A percentile compares a stretch with the other conserved stretches of the same genome.
These are phyloP conservation scores for Claviceps spartinae DNA, from an alignment of 2,329 filamentous ascomycete genomes.

Conservation along the genomic window DNA sequence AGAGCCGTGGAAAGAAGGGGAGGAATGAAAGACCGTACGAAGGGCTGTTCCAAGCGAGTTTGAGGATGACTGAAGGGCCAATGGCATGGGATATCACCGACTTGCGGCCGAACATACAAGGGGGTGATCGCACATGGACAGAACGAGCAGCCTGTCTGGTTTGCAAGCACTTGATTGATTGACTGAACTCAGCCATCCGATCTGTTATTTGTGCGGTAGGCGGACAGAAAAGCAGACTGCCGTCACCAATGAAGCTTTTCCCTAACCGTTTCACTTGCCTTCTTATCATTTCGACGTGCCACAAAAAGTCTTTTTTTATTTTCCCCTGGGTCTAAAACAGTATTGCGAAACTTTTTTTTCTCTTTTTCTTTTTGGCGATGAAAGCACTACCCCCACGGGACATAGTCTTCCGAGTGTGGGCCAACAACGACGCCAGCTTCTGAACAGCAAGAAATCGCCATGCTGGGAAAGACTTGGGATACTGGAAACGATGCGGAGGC, in stretches of 20 bases:
- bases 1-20: constrained; percentile 25
- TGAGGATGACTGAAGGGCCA: constrained; percentile 33
- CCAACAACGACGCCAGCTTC: too few species aligned
- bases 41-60: constrained; percentile 35
- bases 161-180: constrained; percentile 35
- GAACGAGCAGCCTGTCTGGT: constrained; percentile 36
- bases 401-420: too few species aligned
- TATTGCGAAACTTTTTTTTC: neutral
- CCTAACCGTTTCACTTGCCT: neutral
- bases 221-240: neutral
- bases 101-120: constrained; percentile 31
- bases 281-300: neutral
- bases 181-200: constrained; percentile 13
- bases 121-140: constrained; percentile 39
- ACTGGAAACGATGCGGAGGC: neutral
- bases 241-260: neutral
- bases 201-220: neutral
- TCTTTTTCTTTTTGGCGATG: neutral
- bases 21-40: constrained; percentile 32
- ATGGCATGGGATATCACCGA: constrained; percentile 39
- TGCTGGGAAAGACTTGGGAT: neutral
- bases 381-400: too few species aligned
- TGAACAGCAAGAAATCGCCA: neutral
- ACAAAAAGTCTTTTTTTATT: neutral
- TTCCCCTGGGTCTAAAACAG: neutral